phyloP scores from a whole-genome alignment of 2,329 filamentous ascomycete species.

The Pseudogymnoascus destructans region DNA sequence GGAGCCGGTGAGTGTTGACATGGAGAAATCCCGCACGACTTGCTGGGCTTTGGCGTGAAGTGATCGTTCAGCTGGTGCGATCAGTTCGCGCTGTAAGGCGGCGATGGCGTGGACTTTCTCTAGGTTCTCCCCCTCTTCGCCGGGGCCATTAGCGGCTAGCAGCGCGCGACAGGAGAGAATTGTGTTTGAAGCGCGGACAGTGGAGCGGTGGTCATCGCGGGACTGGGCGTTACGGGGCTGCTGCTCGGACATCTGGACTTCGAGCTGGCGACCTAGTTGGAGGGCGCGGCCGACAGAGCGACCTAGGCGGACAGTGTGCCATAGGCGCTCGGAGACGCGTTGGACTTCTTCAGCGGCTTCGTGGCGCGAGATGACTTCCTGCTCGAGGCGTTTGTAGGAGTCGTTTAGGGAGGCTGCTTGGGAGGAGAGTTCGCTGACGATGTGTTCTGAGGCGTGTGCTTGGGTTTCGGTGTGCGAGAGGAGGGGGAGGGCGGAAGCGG shows the following conservation, averaged over 20 bases:
- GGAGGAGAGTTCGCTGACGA: slow-evolving; percentile 63
- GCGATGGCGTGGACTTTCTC: slow-evolving; percentile 59
- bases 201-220: slow-evolving; percentile 61
- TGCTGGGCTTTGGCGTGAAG: slow-evolving; percentile 65
- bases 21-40: slow-evolving; percentile 70
- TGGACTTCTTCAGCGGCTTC: slow-evolving; percentile 75
- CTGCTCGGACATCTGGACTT: slow-evolving; percentile 69
- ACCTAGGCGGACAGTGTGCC: slow-evolving; percentile 66
- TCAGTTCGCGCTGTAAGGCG: slow-evolving; percentile 54
- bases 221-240: slow-evolving; percentile 30
- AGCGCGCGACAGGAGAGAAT: slow-evolving; percentile 64
- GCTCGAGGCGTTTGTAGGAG: slow-evolving; percentile 74
- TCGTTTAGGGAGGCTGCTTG: slow-evolving; percentile 72
- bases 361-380: slow-evolving; percentile 75
- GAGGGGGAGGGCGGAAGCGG: slow-evolving; percentile 68
- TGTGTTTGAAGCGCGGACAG: slow-evolving; percentile 73
- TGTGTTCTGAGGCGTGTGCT: slow-evolving; percentile 55
- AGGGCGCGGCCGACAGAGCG: slow-evolving; percentile 66
- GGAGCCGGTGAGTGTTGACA: slow-evolving; percentile 40
- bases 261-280: slow-evolving; percentile 71
- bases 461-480: slow-evolving; percentile 66
- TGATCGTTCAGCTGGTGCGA: slow-evolving; percentile 59
- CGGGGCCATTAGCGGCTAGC: slow-evolving; percentile 50
- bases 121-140: slow-evolving; percentile 66
- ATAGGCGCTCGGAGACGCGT: slow-evolving; percentile 62